These are phyloP conservation scores for Tetrahymena malaccensis DNA, from an alignment of 73 alveolate genomes.

Conservation along the genomic window DNA sequence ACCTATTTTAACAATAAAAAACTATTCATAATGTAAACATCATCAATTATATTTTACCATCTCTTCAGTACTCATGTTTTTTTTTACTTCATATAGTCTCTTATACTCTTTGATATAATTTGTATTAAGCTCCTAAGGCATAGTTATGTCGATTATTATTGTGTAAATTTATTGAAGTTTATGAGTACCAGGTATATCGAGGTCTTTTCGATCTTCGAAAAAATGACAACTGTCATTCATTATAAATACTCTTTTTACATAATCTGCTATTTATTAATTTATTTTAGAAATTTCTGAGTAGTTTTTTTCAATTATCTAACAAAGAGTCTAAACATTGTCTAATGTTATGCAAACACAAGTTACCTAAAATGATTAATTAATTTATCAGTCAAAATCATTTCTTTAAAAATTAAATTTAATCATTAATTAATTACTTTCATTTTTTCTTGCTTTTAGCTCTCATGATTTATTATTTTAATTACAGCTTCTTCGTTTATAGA, in stretches of 20 bases:
- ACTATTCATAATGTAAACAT: not conserved
- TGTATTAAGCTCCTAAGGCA: not conserved
- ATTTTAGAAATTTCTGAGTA: not conserved
- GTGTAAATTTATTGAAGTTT: constrained; percentile 7
- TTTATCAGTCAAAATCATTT: not conserved
- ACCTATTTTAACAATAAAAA: not conserved
- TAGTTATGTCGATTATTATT: not conserved
- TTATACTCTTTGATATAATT: not conserved
- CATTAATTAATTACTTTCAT: not conserved
- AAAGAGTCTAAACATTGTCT: not conserved
- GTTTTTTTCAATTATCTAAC: not conserved
- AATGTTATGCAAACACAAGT: constrained; percentile 28
- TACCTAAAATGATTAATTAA: not conserved
- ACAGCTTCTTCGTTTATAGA: not conserved
- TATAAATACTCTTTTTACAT: not conserved
- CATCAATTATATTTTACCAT: not conserved
- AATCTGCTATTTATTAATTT: not conserved
- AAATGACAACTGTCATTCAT: constrained; percentile 3
- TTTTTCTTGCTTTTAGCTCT: not conserved
- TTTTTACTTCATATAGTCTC: not conserved
- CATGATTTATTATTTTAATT: not conserved
- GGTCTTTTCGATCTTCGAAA: not conserved
- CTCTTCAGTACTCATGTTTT: not conserved
- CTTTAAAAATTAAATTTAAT: too few species aligned
- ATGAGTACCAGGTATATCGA: not conserved